Base-by-base conservation (phyloP, 768 basidiomycete genomes). In the Pleurotus citrinopileatus region DNA sequence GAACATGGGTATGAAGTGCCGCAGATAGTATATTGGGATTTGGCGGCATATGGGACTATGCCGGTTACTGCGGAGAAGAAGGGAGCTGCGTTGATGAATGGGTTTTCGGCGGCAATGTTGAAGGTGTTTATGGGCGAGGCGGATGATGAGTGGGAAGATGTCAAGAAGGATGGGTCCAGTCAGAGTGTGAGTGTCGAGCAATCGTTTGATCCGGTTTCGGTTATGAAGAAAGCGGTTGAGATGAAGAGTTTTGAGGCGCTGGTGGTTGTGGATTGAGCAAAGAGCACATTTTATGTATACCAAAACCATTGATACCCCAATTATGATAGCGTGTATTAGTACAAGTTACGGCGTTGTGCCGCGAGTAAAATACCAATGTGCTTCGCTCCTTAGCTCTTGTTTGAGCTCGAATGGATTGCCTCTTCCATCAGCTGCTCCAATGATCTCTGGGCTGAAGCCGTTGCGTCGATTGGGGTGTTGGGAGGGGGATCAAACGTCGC, bases 1-100 rank as follows among this genome's bases (percentile, higher is more conserved):
- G 65, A 74, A 55, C 84, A 82, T 3, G 87, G 88, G 55, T 90
- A 90, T 59, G 80, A 86, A 55, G 65, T 89, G 23, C 89, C 87
- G 15, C 75, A 89, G 70, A 73, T 91, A 47, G 84, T 90, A 29
- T 90, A 79, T 64, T 89, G 88, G 88, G 74, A 89, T 63, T 65
- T 89, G 63, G 65, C 66, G 3, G 58, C 56, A 0, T 54, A 63
- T 1, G 52, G 50, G 42, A 75, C 76, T 43, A 68, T 68, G 7
- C 84, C 86, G 40, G 82, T 81, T 23, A 69, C 70, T 44, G 73
- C 70, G 17, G 77, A 83, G 27, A 67, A 70, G 62, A 71, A 77
- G 64, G 87, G 87, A 0, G 86, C 87, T 28, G 84, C 84, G 44
- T 67, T 89, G 63, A 69, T 89, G 71, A 86, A 77, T 61, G 89